phyloP scores from a whole-genome alignment of 179 eudicot genomes.

The Silene noctiflora region DNA sequence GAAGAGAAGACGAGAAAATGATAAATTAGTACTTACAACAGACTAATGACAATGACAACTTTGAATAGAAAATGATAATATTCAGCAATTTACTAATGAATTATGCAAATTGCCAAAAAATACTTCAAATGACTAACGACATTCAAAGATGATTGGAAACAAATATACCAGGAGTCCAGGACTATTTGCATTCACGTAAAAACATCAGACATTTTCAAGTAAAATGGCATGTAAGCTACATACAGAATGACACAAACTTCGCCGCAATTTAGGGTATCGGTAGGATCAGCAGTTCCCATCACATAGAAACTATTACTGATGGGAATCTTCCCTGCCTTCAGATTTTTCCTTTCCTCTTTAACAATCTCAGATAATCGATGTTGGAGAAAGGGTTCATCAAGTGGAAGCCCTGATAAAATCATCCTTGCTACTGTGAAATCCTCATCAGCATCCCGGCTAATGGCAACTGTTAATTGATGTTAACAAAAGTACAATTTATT shows the following conservation, averaged over 20 bases:
- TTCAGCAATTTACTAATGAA: no score
- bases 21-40: no score
- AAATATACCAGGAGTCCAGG: background rate
- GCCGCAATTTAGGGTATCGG: constrained; percentile 39
- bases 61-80: no score
- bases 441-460: constrained; percentile 44
- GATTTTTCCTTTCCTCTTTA: constrained; percentile 48
- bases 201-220: background rate
- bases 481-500: background rate
- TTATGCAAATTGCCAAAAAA: no score
- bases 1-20: no score
- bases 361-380: constrained; percentile 39
- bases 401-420: constrained; percentile 66
- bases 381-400: constrained; percentile 62
- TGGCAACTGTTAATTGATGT: constrained; percentile 45
- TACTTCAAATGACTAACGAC: no score
- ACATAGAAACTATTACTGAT: constrained; percentile 59
- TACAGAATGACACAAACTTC: constrained; percentile 89
- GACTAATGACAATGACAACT: no score
- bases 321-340: constrained; percentile 58
- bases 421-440: constrained; percentile 41
- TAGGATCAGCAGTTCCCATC: constrained; percentile 92
- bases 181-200: background rate
- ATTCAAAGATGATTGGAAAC: background rate
- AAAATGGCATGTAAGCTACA: constrained; percentile 23